Base-by-base conservation (phyloP, 1,284 basidiomycete genomes). In the Uromyces viciae-fabae region DNA sequence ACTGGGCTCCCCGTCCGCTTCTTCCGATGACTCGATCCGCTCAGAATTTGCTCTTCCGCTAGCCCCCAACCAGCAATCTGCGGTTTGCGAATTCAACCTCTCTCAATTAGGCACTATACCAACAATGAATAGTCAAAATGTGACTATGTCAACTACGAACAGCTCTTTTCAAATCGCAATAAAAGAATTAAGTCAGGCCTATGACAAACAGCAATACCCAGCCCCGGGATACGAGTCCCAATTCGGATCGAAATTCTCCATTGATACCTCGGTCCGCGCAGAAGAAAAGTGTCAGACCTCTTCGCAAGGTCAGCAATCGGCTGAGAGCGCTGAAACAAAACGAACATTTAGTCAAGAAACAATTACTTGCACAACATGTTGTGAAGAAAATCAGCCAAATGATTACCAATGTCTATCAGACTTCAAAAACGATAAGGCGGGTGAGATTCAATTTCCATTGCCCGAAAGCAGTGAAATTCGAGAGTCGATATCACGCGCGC, bases 81-180 rank as follows among this genome's bases (percentile, higher is more conserved):
- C 8, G 28, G 33, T 58, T 0, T 42, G 33, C 9, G 52, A 54
- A 1, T 40, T 58, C 22, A 31, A 38, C 2, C 71, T 36, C 31
- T 58, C 71, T 15, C 49, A 58, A 28, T 14, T 73, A 22, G 71
- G 71, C 17, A 56, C 36, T 11, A 73, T 73, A 9, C 71, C 71
- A 25, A 73, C 71, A 3, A 38, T 58, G 8, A 22, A 15, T 46
- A 73, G 52, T 36, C 9, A 56, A 40, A 56, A 17, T 52, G 54
- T n/a, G 38, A 54, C 33, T 1, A 25, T 33, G 1, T 73, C 71
- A 14, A 54, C 71, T 1, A 58, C 49, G 22, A 73, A 33, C 22
- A 52, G 31, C 9, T 73, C 71, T 0, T 73, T 73, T 25, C 25
- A 73, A n/a, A 11, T 54, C 15, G 71, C 71, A 7, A 73, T 73